Base-by-base conservation (phyloP, 495 filamentous ascomycete species). In the Recurvomyces mirabilis region DNA sequence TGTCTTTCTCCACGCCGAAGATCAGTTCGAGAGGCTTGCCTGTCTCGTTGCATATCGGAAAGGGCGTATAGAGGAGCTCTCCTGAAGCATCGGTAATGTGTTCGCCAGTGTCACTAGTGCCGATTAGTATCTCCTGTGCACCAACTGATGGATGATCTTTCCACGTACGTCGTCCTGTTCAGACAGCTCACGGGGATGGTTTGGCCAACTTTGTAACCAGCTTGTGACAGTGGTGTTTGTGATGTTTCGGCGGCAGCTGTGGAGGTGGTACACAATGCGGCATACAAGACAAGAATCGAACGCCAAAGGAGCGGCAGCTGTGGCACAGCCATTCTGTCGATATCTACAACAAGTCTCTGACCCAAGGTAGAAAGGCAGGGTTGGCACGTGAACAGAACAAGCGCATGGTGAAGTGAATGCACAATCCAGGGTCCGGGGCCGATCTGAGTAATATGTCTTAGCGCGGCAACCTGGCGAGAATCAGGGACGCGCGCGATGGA, bases 51-150 rank as follows among this genome's bases (percentile, higher is more conserved):
- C 91, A 98, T 29, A 71, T 72, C 25, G 82, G 82, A 64, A 98
- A 96, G 37, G 91, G 87, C 41, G 93, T 79, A 69, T 91, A 98
- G 73, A 93, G 75, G 26, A 95, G 84, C 60, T 87, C 78, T 51
- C 89, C 84, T 33, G 75, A 67, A 15, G 70, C 66, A 59, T 91
- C 78, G 44, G 78, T 77, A 59, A 98, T 82, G 74, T 98, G 74
- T 41, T 47, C 41, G 43, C 46, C 40, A 3, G 46, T 42, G 5
- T 49, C 53, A 20, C 53, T 47, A 35, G 5, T 34, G 28, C 26
- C 17, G 38, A 24, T 43, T 30, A 25, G 34, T n/a, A 23, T 14
- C 23, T 2, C 4, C 3, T n/a, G 6, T 24, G 19, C 20, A 9
- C 33, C 33, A 12, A 22, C 14, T 26, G 20, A 20, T 24, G 23